A percentile compares a stretch with the other conserved stretches of the same genome.
Conservation (phyloP, 352 stramenopile species). For the Pythium volutum region DNA sequence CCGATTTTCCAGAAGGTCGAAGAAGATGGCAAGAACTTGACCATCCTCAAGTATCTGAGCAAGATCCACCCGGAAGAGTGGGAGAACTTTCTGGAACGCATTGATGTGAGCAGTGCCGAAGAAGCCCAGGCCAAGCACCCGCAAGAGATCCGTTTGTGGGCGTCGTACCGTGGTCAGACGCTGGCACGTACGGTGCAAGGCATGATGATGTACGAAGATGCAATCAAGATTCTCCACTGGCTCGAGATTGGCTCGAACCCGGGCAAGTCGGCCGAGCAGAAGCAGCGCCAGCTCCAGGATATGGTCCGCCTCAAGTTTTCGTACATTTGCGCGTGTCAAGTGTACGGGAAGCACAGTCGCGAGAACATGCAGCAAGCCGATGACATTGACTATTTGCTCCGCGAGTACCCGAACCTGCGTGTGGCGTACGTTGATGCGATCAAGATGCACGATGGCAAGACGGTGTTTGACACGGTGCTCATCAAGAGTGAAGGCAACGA, state of each 20-base stretch:
- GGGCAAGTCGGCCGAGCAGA: conserved; percentile 61
- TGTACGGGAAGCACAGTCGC: conserved; percentile 79
- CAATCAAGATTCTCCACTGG: conserved; percentile 81
- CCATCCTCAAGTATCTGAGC: conserved; percentile 87
- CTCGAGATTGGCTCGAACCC: conserved; percentile 70
- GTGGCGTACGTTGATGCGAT: conserved; percentile 87
- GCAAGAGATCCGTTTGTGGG: conserved; percentile 81
- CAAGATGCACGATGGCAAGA: conserved; percentile 35
- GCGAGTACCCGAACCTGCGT: conserved; percentile 85
- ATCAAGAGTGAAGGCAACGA: conserved; percentile 76
- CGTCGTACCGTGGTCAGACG: conserved; percentile 81
- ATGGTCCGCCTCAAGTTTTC: conserved; percentile 87
- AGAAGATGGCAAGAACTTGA: conserved; percentile 75
- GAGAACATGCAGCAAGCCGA: conserved; percentile 79
- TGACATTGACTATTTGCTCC: conserved; percentile 88
- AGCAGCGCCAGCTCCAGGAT: conserved; percentile 79
- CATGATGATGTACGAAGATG: conserved; percentile 90
- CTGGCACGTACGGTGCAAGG: conserved; percentile 84
- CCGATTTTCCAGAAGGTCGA: conserved; percentile 76
- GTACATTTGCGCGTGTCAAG: conserved; percentile 87
- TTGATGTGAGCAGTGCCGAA: conserved; percentile 64
- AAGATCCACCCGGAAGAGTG: conserved; percentile 87
- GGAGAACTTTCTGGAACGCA: conserved; percentile 85
- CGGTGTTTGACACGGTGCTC: conserved; percentile 70
- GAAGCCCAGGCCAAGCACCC: conserved; percentile 64